These are phyloP conservation scores for Lipomyces lipofer DNA, from an alignment of 805 yeast genomes.

Conservation along the genomic window DNA sequence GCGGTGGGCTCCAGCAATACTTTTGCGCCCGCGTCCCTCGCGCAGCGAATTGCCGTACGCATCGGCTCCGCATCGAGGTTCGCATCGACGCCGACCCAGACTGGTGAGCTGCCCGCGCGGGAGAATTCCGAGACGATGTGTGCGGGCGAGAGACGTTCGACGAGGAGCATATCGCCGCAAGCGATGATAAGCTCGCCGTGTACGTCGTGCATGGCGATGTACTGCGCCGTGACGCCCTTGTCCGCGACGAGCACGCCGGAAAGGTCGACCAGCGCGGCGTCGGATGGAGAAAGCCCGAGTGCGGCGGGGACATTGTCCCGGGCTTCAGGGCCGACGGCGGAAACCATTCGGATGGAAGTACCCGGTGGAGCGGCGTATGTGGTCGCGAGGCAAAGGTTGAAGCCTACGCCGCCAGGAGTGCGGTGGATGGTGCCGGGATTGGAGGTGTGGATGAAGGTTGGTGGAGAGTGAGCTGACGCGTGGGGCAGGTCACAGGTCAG, in stretches of 20 bases:
- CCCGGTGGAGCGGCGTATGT: conserved; percentile 37
- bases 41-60: conserved; percentile 41
- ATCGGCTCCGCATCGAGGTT: conserved; percentile 55
- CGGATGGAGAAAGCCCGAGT: conserved; percentile 6
- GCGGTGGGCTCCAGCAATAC: conserved; percentile 79
- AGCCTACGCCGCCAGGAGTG: conserved; percentile 82
- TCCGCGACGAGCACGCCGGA: conserved; percentile 34
- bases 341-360: conserved; percentile 46
- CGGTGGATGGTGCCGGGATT: conserved; percentile 64
- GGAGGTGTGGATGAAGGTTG: conserved; percentile 52
- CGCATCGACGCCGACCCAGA: conserved; percentile 61
- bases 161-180: conserved; percentile 79
- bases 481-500: conserved; percentile 48
- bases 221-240: conserved; percentile 60
- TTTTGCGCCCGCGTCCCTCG: conserved; percentile 35
- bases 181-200: conserved; percentile 71
- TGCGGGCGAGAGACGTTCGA: conserved; percentile 48
- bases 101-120: conserved; percentile 36
- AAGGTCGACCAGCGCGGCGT: conserved; percentile 12
- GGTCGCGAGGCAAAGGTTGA: conserved; percentile 71
- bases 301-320: conserved; percentile 23
- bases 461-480: conserved; percentile 33
- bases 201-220: conserved; percentile 63
- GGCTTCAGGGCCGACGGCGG: conserved; percentile 61
- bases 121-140: conserved; percentile 48